Base-by-base conservation (phyloP, 306 rosid species). In the Comarum palustre region DNA sequence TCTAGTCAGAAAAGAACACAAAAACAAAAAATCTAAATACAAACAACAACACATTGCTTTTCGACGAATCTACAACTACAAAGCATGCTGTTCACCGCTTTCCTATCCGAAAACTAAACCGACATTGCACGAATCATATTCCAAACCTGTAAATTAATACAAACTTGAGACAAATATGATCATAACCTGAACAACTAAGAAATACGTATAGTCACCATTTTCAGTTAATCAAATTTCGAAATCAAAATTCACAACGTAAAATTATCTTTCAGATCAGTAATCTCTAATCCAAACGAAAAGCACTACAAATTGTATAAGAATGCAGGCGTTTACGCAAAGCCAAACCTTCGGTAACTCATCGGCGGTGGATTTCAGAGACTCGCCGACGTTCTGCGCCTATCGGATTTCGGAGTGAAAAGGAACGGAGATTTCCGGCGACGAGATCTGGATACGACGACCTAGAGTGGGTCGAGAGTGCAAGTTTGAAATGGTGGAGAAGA, bases 321-420 rank as follows among this genome's bases (percentile, higher is more conserved):
- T 59, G 39, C 3, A 24, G 19, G 36, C 14, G 63, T 57, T 17
- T 12, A 13, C 46, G 1, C 68, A 24, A 71, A 42, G 4, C 76
- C 83, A 79, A 39, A 93, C 98, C 98, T 93, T 91, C 98, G 78
- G 87, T 93, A 84, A 80, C 82, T 93, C 98, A 93, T 91, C 24
- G 71, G 24, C 50, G 27, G 34, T 25, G 38, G 24, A 75, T 67
- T 74, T 20, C 43, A 36, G 70, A 59, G 78, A 72, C 66, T 58
- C 39, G 74, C 62, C 59, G 72, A 34, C 61, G 58, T 47, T 64
- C 59, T 29, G 38, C 54, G 24, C 48, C 47, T 27, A 45, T 34
- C 46, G 19, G 39, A 8, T 4, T 42, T 80, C 27, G 38, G 38
- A 19, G 19, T 1, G 38, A 51, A 47, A 36, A 19, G 17, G 72